Evolutionary conservation across 2,329 filamentous ascomycete genomes (phyloP), one percentile per base, ranked within the genome.

Genomic region (Pseudovirgaria hyperparasitica): DNA sequence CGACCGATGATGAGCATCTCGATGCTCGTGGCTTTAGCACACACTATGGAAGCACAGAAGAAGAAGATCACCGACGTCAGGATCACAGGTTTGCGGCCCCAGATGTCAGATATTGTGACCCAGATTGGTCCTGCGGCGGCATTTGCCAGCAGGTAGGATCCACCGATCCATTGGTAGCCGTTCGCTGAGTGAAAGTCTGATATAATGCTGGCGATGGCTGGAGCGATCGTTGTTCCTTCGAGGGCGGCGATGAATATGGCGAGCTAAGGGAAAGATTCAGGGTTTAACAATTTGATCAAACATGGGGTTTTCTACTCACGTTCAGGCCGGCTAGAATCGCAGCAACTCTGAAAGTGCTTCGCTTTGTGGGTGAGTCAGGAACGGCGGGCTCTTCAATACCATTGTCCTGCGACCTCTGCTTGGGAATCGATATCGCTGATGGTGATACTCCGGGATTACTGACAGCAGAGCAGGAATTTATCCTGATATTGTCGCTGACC

Each of bases 111-210:
- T 2, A 68, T 39, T 26, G 68, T 70, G 4, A 74, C 76, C 79
- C 79, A 85, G n/a, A 77, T 67, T 1, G 78, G 76, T 1, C 68
- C 70, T 2, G 64, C 64, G 0, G 77, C 73, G 0, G 77, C 73
- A 41, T 72, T 72, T 10, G 73, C 75, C 8, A 86, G 67, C 4
- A 84, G 59, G 48, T 79, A 86, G 0, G 79, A 71, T 16, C 68
- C 73, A 1, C 79, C 80, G 33, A 87, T 78, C 82, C 80, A 86
- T 9, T 74, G 72, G 52, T 84, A 86, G 14, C 78, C 79, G 10
- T 68, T 59, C 3, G 70, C 70, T 5, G 77, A 79, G 23, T 72
- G 45, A 34, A 86, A 69, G 33, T 78, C 62, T 18, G 54, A 52
- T 5, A 70, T 63, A 36, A 82, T 80, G 9, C 71, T 72, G 0